Conservation (phyloP, 139 green algal species). For the Coccomyxa sp. region DNA sequence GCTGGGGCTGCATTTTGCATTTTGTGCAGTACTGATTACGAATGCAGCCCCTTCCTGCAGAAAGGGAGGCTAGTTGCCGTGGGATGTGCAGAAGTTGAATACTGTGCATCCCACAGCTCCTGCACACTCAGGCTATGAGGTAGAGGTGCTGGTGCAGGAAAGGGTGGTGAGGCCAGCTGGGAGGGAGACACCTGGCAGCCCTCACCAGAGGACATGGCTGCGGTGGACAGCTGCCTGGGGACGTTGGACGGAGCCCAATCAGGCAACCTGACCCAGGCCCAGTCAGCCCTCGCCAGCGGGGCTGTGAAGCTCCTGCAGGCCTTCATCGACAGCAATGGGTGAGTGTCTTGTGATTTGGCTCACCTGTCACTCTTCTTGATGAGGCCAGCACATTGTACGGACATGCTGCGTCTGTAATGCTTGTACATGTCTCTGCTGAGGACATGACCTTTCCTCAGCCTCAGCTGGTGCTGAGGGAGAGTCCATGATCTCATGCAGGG, state of each 20-base stretch:
- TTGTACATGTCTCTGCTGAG: neutral
- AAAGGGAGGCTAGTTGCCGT: too few species aligned
- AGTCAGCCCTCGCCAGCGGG: constrained; percentile 23
- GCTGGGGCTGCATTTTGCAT: too few species aligned
- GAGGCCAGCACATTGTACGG: neutral
- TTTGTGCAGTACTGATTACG: too few species aligned
- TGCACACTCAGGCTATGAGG: too few species aligned
- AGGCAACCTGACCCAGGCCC: neutral
- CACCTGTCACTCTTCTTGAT: neutral
- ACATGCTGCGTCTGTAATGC: neutral
- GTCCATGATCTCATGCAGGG: too few species aligned
- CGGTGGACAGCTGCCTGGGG: neutral
- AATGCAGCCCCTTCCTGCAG: too few species aligned
- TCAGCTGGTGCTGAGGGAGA: too few species aligned
- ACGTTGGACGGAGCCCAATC: neutral
- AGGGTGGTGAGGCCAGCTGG: neutral
- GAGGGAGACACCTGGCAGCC: neutral
- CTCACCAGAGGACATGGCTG: neutral
- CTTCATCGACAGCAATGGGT: constrained; percentile 13
- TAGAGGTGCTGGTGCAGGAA: too few species aligned
- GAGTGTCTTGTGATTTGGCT: neutral
- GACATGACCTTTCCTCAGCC: too few species aligned
- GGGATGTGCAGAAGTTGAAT: neutral
- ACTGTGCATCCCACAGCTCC: too few species aligned
- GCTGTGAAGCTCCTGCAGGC: constrained; percentile 52